These are phyloP conservation scores for Aureoboletus auriporus DNA, from an alignment of 768 basidiomycete genomes.

Conservation along the genomic window DNA sequence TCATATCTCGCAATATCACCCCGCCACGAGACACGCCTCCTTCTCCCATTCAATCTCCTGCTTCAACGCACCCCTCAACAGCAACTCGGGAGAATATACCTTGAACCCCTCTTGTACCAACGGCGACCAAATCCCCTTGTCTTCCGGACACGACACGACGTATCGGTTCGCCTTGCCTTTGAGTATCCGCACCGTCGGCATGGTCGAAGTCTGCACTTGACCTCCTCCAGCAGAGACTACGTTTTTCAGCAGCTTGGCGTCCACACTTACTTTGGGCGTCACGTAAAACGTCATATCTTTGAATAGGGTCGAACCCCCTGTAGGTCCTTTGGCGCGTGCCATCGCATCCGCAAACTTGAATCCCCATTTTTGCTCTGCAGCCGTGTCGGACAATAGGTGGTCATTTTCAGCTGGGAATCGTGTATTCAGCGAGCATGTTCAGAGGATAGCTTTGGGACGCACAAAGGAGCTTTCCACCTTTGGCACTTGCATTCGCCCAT, in stretches of 20 bases:
- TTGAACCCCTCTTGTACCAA: conserved; percentile 46
- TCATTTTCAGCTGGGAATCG: conserved; percentile 52
- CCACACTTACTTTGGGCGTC: conserved; percentile 60
- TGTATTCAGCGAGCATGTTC: neutral
- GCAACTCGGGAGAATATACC: conserved; percentile 68
- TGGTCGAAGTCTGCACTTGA: conserved; percentile 48
- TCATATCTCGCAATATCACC: conserved; percentile 5
- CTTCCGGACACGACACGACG: conserved; percentile 64
- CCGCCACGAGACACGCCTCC: conserved; percentile 18
- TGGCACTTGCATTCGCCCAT: conserved; percentile 66
- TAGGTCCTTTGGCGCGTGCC: conserved; percentile 45
- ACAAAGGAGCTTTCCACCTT: conserved; percentile 60
- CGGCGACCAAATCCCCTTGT: conserved; percentile 63
- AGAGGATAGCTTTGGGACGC: conserved; percentile 23
- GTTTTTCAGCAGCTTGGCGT: conserved; percentile 58
- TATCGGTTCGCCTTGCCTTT: conserved; percentile 47
- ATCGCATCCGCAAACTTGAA: conserved; percentile 64
- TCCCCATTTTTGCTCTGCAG: conserved; percentile 60
- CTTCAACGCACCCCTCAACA: conserved; percentile 58
- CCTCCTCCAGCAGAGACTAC: conserved; percentile 72
- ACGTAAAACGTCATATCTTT: conserved; percentile 68
- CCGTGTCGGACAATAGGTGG: conserved; percentile 57
- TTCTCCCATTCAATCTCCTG: conserved; percentile 68
- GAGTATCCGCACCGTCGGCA: conserved; percentile 54
- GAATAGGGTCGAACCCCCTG: conserved; percentile 51